Base-by-base conservation (phyloP, 2,329 filamentous ascomycete species). In the Botrytis paeoniae region DNA sequence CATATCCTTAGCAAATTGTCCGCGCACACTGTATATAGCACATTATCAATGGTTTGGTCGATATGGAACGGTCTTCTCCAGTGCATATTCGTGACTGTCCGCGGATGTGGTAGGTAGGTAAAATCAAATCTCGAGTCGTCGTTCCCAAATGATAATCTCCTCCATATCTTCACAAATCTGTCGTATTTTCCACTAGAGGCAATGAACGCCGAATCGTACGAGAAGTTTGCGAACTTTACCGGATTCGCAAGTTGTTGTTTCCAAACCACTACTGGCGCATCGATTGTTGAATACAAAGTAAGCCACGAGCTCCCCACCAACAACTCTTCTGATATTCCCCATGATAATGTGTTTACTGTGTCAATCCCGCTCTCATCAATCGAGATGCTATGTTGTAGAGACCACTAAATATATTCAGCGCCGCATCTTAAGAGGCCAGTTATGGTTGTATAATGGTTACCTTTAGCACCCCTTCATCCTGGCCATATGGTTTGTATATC, bases 101-200 rank as follows among this genome's bases (percentile, higher is more conserved):
- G 86, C 1, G 94, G 93, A 81, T 99, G 96, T n/a, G 90, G 86
- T 2, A 99, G 89, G 82, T 98, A 98, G 41, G 91, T 91, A 78
- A 97, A 91, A 78, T 98, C 95, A 82, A 98, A 98, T 73, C 92
- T 88, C 57, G 94, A 92, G 77, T 97, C 92, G 73, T 94, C 91
- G 0, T 89, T 88, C 22, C 94, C 94, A 80, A 95, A 98, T 14
- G 92, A 92, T 37, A 97, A 85, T 70, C 95, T 89, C 75, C 94
- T 89, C 96, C 97, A 99, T 78, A 98, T 88, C 83, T 99, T 98
- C 77, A 97, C 90, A 32, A 98, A 84, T 69, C 91, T 88, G 81
- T 98, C 96, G 80, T 93, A 89, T 68, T 86, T 85, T 60, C 94
- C 92, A 20, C 92, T 88, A 1, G 93, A 95, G 29, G 94, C 95